Percentiles rank a stretch among this genome's conserved stretches.
Conservation (phyloP, 1,139 yeast species). For the Pneumocystis carinii region DNA sequence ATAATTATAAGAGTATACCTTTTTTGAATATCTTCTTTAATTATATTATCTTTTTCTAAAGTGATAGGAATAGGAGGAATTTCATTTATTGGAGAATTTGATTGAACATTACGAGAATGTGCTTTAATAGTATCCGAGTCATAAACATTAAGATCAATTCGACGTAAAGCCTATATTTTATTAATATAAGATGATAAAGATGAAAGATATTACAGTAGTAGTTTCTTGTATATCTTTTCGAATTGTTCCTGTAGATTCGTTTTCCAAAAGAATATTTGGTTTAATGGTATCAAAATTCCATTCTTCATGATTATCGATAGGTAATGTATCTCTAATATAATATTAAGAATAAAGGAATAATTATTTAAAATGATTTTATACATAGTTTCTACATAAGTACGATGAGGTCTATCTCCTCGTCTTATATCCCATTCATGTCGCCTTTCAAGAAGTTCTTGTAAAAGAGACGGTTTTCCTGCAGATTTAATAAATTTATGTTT, state of each 20-base stretch:
- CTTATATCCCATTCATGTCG: conserved; percentile 16
- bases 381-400: conserved; percentile 2
- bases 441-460: conserved; percentile 22
- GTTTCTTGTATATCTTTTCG: background rate
- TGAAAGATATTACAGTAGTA: background rate
- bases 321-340: background rate
- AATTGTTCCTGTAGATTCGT: background rate
- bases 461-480: conserved; percentile 24
- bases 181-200: background rate
- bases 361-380: background rate
- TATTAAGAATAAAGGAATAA: background rate
- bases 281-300: conserved; percentile 4
- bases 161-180: background rate
- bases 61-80: background rate
- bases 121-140: background rate
- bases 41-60: background rate
- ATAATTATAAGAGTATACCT: background rate
- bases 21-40: background rate
- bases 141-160: background rate
- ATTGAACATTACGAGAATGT: background rate
- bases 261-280: background rate
- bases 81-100: background rate
- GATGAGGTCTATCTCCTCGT: conserved; percentile 12
- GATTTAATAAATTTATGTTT: conserved; percentile 43
- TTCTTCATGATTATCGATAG: background rate